These are phyloP conservation scores for Boletus reticuloceps DNA, from an alignment of 768 basidiomycete genomes.

Conservation along the genomic window DNA sequence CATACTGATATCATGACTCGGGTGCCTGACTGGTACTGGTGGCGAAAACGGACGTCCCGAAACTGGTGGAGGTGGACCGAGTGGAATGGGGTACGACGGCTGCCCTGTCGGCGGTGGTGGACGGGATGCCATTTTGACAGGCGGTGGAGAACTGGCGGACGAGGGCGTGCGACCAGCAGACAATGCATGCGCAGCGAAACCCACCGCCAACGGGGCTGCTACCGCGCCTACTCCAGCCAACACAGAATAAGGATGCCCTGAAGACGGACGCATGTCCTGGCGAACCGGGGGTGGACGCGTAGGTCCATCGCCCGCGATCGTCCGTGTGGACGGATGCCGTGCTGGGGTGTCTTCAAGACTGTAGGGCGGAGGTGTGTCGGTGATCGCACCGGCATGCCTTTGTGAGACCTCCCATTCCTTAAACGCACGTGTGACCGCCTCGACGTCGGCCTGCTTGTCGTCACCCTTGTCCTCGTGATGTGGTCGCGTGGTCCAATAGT, in stretches of 20 bases:
- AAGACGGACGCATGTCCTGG: slow-evolving; percentile 5
- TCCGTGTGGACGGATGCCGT: neutral
- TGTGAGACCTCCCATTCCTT: neutral
- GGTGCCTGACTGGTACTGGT: too few relatives aligned
- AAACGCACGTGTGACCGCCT: slow-evolving; percentile 7
- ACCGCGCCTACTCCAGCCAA: neutral
- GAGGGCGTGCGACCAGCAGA: neutral
- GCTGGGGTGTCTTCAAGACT: slow-evolving; percentile 41
- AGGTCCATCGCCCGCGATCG: too few relatives aligned
- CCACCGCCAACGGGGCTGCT: neutral
- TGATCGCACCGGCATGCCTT: slow-evolving; percentile 30
- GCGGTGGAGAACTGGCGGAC: slow-evolving; percentile 8
- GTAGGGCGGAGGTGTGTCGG: slow-evolving; percentile 72
- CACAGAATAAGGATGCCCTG: slow-evolving; percentile 1
- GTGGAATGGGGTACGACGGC: neutral
- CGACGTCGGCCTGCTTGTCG: slow-evolving; percentile 26
- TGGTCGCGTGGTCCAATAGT: slow-evolving; percentile 70
- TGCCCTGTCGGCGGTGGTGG: slow-evolving; percentile 5
- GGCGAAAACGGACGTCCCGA: too few relatives aligned
- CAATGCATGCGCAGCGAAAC: neutral
- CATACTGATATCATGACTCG: too few relatives aligned
- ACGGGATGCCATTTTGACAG: slow-evolving; percentile 8
- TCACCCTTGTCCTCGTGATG: slow-evolving; percentile 40
- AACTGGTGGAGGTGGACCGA: too few relatives aligned
- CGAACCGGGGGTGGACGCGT: neutral